Evolutionary conservation across 805 yeast genomes (phyloP), one percentile per base, ranked within the genome.

Genomic region (Barnettozyma sp.): DNA sequence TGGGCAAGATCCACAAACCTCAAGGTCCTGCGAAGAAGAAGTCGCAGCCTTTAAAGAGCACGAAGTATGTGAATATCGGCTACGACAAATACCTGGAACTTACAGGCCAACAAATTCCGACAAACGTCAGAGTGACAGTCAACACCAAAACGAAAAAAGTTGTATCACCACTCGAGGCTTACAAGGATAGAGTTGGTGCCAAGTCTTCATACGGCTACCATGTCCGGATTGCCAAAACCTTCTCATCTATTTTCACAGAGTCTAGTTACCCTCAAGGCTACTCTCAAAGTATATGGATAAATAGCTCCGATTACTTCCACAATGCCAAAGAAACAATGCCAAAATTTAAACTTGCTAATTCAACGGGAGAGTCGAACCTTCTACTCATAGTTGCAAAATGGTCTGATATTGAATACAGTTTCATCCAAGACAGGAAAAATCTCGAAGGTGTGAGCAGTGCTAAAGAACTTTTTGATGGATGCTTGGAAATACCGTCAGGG

Each of bases 61-160:
- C 96, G 6, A 78, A 76, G 47, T 83, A 67, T 49, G 82, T 87
- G 33, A 85, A 87, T 50, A 66, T 87, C 30, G 97, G 97, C 1
- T 70, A 66, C 38, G 62, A 64, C 2, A 60, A 71, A 36, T 67
- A 78, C 13, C 46, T 87, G 22, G 79, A 79, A 52, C 65, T 87
- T 34, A 58, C 57, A 7, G 62, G 65, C 7, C 73, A 71, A 43
- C 77, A 76, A 39, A 78, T 84, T 4, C 95, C 95, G 3, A 70
- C 75, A 0, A 76, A 82, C 47, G 85, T 81, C 12, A 65, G 94
- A 45, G 95, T 88, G 8, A 84, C 94, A 0, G 84, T 88, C 2
- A 85, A 88, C 49, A 43, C 76, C 8, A 63, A 73, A 30, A 71
- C 70, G 9, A 70, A 68, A 34, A 70, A 68, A 36, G 73, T 85